Evolutionary conservation across 192 early-diverging fungal genomes (phyloP), one percentile per base, ranked within the genome.

Genomic region (Jimgerdemannia lactiflua): DNA sequence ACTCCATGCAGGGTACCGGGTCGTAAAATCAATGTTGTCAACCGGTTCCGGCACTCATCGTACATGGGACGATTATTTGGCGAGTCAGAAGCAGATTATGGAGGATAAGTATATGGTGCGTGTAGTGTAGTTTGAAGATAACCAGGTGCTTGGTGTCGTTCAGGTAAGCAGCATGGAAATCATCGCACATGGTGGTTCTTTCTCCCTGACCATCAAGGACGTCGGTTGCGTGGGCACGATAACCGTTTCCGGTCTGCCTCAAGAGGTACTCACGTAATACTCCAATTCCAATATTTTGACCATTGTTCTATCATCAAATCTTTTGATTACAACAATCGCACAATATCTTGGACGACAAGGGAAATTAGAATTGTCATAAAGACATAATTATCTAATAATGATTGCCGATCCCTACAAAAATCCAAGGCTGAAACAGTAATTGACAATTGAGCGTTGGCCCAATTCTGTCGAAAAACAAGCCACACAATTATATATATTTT

Each of bases 181-280:
- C 71, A 79, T 79, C 29, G 73, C 76, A 64, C 83, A 85, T 67
- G 88, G 88, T 39, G 88, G 88, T 4, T 81, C 77, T 11, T 87
- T 89, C 65, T 86, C 88, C 0, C 75, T 89, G 42, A 78, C 75
- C 17, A 84, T 89, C 69, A 84, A 84, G 39, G 71, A 80, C 71
- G 82, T 85, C 49, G 87, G 87, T 41, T 76, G 80, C 54, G 81
- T 87, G 14, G 88, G 88, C 42, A 79, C 82, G 2, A 81, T 89
- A 40, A 83, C 83, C 19, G 83, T 86, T 4, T 82, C 84, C 70
- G 86, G 88, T 17, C 72, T 85, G 4, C 73, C 76, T 69, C 82
- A 85, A 64, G 29, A 77, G 75, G 79, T 80, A 70, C 64, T 41
- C 42, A 64, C n/a, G n/a, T n/a, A n/a, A n/a, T n/a, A n/a, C n/a